A percentile compares a stretch with the other conserved stretches of the same genome.
These are phyloP conservation scores for Annona squamosa DNA, from an alignment of 164 flowering plant species.

Conservation along the genomic window DNA sequence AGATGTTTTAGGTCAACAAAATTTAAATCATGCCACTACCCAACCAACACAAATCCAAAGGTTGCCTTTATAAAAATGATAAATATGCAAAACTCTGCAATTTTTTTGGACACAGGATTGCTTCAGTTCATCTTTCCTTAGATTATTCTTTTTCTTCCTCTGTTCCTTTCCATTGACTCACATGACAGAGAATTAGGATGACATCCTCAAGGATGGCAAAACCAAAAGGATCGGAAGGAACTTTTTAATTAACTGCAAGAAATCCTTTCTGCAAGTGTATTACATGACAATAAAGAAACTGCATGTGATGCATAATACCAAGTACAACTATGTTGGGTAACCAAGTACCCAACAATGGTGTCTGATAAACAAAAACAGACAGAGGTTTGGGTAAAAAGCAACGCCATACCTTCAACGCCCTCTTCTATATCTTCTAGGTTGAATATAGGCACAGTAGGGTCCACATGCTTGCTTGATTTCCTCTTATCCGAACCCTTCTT, in stretches of 20 bases:
- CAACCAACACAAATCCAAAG: no score
- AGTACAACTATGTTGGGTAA: background rate
- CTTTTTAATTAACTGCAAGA: background rate
- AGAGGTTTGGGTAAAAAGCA: background rate
- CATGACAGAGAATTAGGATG: background rate
- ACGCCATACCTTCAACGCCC: conserved; percentile 36
- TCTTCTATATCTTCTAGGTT: conserved; percentile 50
- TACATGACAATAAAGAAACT: background rate
- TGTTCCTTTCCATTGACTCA: background rate
- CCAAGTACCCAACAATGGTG: background rate
- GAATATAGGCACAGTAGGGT: conserved; percentile 43
- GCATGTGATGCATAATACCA: background rate
- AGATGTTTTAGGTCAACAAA: background rate
- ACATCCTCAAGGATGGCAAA: background rate
- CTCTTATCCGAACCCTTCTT: conserved; percentile 28
- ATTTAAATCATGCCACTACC: no score
- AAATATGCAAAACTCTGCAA: no score
- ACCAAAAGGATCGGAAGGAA: background rate
- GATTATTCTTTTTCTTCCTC: background rate
- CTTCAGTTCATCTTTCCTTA: background rate
- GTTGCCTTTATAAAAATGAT: no score
- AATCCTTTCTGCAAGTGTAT: background rate
- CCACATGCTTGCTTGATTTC: conserved; percentile 37
- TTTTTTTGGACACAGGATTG: no score
- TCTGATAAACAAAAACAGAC: background rate